Evolutionary conservation across 2,329 filamentous ascomycete genomes (phyloP), one percentile per base, ranked within the genome.

Genomic region (Trichoderma atroviride): DNA sequence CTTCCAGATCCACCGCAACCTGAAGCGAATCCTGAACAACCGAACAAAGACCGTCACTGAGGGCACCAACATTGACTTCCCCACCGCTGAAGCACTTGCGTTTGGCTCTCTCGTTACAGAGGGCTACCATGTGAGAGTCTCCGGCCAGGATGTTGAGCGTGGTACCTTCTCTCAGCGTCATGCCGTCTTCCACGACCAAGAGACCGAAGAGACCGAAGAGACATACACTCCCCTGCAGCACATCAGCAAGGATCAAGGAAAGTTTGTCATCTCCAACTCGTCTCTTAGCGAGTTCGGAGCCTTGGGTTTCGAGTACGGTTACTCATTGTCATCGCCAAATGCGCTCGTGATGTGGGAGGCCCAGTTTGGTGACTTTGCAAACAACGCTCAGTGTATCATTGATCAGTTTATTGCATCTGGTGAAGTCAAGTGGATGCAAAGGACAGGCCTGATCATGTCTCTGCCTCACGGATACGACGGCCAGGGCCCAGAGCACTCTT

Each of bases 321-420:
- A 99, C 86, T 99, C 96, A 3, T 85, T 99, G 71, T 97, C 94
- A 33, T 98, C 96, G 35, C 96, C 96, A 69, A 97, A 97, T 79
- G 95, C 96, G 47, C 89, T 99, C 31, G 95, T 99, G 75, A 97
- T 99, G 90, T 99, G 96, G 96, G 96, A 99, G 84, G 96, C 96
- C 47, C 96, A 99, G 82, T 99, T 99, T 78, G 96, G 96, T 86
- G 96, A 99, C 83, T 99, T 99, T 77, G 96, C 96, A 86, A 99
- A 99, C 88, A 99, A 97, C 78, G 95, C 96, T 55, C 96, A 99
- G 83, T 97, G 94, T 81, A 96, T 99, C 82, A 96, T 99, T 78
- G 96, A 99, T 81, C 96, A 99, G 83, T 99, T 99, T 83, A 91
- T 99, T 76, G 95, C 96, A 62, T 97, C 96, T 72, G 96, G 96